Evolutionary conservation across 2,329 filamentous ascomycete species (phyloP), one percentile per base, ranked within the genome.

Genomic region (Dactylella cylindrospora): DNA sequence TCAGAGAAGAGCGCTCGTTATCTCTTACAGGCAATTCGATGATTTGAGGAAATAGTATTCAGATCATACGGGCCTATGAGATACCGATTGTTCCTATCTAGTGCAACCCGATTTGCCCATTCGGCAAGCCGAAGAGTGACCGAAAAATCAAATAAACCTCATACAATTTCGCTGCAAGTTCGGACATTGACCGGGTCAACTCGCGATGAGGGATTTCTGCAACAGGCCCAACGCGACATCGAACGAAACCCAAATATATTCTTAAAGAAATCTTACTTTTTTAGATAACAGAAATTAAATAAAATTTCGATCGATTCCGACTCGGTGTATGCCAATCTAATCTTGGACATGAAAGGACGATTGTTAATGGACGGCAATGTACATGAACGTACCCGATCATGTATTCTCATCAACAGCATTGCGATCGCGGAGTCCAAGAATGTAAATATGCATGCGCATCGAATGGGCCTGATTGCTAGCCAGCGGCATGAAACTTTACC

Each of bases 121-220:
- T 62, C 57, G 57, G 57, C 40, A 62, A 44, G 43, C 57, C 57
- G 57, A 62, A 53, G 29, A 62, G 44, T 52, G 49, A 53, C 57
- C 49, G 57, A 54, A 32, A 54, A 43, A 9, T 32, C 15, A 32
- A 49, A 62, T 54, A 54, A 62, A 31, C 49, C 57, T 62, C 57
- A 62, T 62, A 62, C 49, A 50, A 41, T 44, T 33, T 28, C 6
- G 25, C 5, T n/a, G 19, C 20, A 15, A 53, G 25, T 38, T 62
- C 57, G 57, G 57, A 40, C 41, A 54, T 36, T 49, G 49, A 36
- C 57, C 57, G 57, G 50, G 54, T 51, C 51, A 45, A 60, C 32
- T 19, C 25, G 29, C n/a, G 12, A 20, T 62, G 57, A 62, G 57
- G 57, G 41, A 62, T 62, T 62, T 62, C 49, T 38, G 17, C 29